A percentile compares a stretch with the other conserved stretches of the same genome.
Conservation (phyloP, 2,329 filamentous ascomycete species). For the Epicoccum sorghinum region DNA sequence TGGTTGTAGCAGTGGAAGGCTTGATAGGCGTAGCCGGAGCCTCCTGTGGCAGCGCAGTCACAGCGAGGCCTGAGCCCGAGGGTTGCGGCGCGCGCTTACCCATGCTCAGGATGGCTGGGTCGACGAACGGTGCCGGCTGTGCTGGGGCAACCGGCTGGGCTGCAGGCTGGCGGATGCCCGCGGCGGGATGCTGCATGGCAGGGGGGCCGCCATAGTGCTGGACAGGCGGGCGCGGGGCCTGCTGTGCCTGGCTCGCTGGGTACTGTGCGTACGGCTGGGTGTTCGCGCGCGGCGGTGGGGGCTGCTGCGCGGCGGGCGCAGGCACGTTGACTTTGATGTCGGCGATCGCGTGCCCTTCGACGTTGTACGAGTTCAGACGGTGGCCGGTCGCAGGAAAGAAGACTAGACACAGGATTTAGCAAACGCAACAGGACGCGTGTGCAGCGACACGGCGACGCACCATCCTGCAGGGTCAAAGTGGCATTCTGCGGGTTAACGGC, state of each 20-base stretch:
- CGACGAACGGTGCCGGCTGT: slow-evolving; percentile 64
- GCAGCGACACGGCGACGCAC: slow-evolving; percentile 51
- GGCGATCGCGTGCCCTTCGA: slow-evolving; percentile 64
- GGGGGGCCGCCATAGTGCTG: slow-evolving; percentile 23
- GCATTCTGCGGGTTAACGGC: slow-evolving; percentile 68
- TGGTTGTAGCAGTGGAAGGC: slow-evolving; percentile 41
- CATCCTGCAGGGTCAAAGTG: slow-evolving; percentile 72
- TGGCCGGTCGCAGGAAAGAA: slow-evolving; percentile 62
- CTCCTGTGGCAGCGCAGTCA: slow-evolving; percentile 39
- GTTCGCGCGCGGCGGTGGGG: slow-evolving; percentile 23
- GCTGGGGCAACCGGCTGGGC: slow-evolving; percentile 30
- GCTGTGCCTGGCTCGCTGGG: slow-evolving; percentile 21
- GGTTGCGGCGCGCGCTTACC: slow-evolving; percentile 40
- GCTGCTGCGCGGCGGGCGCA: slow-evolving; percentile 11
- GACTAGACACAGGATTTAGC: slow-evolving; percentile 42
- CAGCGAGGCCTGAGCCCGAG: slow-evolving; percentile 17
- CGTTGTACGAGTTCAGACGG: slow-evolving; percentile 58
- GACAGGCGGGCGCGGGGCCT: slow-evolving; percentile 6
- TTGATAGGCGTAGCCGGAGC: slow-evolving; percentile 54
- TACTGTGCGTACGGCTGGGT: slow-evolving; percentile 29
- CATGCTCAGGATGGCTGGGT: slow-evolving; percentile 82
- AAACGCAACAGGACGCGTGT: not conserved
- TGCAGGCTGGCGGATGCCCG: slow-evolving; percentile 21
- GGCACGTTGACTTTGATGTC: slow-evolving; percentile 61
- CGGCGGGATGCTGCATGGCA: slow-evolving; percentile 11